Evolutionary conservation across 2,329 filamentous ascomycete genomes (phyloP), one percentile per base, ranked within the genome.

Genomic region (Aspergillus niger): DNA sequence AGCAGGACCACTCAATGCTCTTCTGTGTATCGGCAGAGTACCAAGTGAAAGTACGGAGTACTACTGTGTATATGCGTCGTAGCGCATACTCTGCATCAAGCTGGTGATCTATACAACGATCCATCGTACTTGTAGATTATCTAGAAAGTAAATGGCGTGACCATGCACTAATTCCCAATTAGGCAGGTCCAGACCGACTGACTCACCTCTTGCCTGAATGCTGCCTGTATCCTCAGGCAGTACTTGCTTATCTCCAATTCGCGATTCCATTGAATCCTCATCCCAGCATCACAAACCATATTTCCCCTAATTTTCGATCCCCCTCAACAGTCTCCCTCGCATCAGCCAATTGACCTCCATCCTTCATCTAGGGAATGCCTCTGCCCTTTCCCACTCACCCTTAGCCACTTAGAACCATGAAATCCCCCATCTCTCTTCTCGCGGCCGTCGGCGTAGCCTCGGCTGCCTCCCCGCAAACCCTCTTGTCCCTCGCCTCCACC

Each of bases 391-490:
- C 47, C 47, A 6, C 28, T 28, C 47, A 22, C 30, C 15, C 15
- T 17, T 50, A 10, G 6, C 15, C 17, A n/a, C 26, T n/a, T 15
- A 10, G 17, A 47, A 41, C 26, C 56, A 64, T 64, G 61, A 64
- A 60, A 55, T 43, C 43, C 26, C 2, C 47, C 43, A 60, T 62
- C 22, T 67, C 61, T 47, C 55, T 72, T 26, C 61, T 64, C 44
- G 62, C 65, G 15, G 61, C 61, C 41, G 58, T 68, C 24, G 62
- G 65, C 39, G 49, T 56, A 15, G 63, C 62, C 3, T 63, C 64
- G 32, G 70, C 67, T 66, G 67, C 68, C 69, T 60, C 58, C 39
- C 58, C 60, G 32, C 69, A 69, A 51, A 65, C 65, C 30, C 65
- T 52, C 22, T 41, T 63, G 20, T 39, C 48, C 8, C 20, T 55